Evolutionary conservation across 1,284 basidiomycete species (phyloP).

Genomic region (Spongiforma sp.): DNA sequence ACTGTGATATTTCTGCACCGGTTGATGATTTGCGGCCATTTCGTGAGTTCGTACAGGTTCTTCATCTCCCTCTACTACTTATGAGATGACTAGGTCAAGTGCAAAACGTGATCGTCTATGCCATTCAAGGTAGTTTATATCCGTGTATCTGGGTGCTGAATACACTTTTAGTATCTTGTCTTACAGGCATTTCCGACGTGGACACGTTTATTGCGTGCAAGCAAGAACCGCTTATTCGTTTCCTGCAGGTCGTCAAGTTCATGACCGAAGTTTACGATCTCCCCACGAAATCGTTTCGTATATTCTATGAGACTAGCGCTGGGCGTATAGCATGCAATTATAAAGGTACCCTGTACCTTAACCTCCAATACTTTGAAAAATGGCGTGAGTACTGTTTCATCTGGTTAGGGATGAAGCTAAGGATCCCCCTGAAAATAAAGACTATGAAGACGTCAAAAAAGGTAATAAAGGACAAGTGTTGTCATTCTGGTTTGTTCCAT

Average conservation of each 20-base stretch:
- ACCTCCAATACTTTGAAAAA: slow-evolving; percentile 79
- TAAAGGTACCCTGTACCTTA: slow-evolving; percentile 88
- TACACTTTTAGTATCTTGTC: background rate
- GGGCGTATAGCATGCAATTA: slow-evolving; percentile 94
- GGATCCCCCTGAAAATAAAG: slow-evolving; percentile 46
- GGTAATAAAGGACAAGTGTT: slow-evolving; percentile 68
- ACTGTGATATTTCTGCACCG: slow-evolving; percentile 2
- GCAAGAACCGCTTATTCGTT: slow-evolving; percentile 59
- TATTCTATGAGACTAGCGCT: slow-evolving; percentile 85
- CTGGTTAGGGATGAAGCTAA: slow-evolving; percentile 20
- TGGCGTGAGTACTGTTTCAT: slow-evolving; percentile 62
- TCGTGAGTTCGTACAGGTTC: background rate
- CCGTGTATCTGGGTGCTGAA: background rate
- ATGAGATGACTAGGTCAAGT: background rate
- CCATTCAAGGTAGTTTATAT: background rate
- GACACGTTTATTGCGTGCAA: slow-evolving; percentile 52
- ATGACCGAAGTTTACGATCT: slow-evolving; percentile 67
- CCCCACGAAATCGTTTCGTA: slow-evolving; percentile 71
- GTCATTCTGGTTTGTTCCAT: slow-evolving; percentile 68
- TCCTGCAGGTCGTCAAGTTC: slow-evolving; percentile 62
- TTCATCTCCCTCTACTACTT: background rate
- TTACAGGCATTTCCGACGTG: slow-evolving; percentile 37
- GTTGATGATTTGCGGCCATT: background rate
- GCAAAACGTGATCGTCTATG: background rate
- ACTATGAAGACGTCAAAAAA: slow-evolving; percentile 67